A percentile compares a stretch with the other conserved stretches of the same genome.
Evolutionary conservation across 2,329 filamentous ascomycete species (phyloP).

Genomic region (Penicillium sp.): DNA sequence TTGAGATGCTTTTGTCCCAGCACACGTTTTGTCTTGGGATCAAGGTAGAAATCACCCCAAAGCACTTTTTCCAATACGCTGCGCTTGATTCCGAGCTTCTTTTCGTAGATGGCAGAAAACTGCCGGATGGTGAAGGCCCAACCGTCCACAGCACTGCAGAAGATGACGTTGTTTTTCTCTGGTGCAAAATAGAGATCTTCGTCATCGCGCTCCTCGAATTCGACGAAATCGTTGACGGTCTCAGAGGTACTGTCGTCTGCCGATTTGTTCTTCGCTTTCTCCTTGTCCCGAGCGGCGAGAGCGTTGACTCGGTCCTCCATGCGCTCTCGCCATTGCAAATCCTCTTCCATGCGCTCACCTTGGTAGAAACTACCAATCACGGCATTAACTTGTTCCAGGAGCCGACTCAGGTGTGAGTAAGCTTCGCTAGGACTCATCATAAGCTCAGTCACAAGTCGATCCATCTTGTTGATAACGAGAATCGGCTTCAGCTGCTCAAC

Average conservation of each 20-base stretch:
- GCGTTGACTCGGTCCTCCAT: slow-evolving; percentile 81
- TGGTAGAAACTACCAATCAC: slow-evolving; percentile 97
- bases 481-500: slow-evolving; percentile 90
- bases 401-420: slow-evolving; percentile 78
- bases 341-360: slow-evolving; percentile 96
- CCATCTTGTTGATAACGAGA: slow-evolving; percentile 97
- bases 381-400: slow-evolving; percentile 93
- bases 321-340: slow-evolving; percentile 88
- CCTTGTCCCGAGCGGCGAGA: slow-evolving; percentile 57
- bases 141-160: slow-evolving; percentile 95
- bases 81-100: slow-evolving; percentile 92
- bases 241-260: slow-evolving; percentile 45
- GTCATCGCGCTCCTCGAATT: slow-evolving; percentile 86
- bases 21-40: slow-evolving; percentile 94
- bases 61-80: slow-evolving; percentile 83
- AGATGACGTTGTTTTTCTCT: slow-evolving; percentile 98
- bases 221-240: slow-evolving; percentile 45
- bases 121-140: slow-evolving; percentile 97
- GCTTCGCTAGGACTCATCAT: slow-evolving; percentile 90
- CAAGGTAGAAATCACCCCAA: slow-evolving; percentile 94
- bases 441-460: slow-evolving; percentile 85
- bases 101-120: slow-evolving; percentile 89
- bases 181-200: slow-evolving; percentile 97
- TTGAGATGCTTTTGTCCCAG: slow-evolving; percentile 87
- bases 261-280: slow-evolving; percentile 33